phyloP scores from a whole-genome alignment of 192 early-diverging fungal species.

The Coemansia sp. region DNA sequence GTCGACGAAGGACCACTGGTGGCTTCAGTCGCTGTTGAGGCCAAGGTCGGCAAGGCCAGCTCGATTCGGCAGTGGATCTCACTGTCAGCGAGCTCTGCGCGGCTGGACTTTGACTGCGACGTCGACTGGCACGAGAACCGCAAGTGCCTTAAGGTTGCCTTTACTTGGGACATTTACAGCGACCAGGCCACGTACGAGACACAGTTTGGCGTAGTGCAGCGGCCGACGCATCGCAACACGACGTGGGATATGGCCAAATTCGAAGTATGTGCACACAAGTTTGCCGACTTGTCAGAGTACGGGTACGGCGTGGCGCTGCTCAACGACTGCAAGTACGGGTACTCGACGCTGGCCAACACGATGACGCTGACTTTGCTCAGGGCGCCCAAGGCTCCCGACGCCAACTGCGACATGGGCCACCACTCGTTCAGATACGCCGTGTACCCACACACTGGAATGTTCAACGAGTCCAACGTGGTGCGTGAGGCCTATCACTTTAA shows the following conservation, averaged over 20 bases:
- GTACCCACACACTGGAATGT: conserved; percentile 83
- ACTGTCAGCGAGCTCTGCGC: conserved; percentile 67
- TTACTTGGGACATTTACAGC: conserved; percentile 80
- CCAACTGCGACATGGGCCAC: conserved; percentile 62
- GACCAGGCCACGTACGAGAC: conserved; percentile 95
- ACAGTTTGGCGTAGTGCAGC: conserved; percentile 87
- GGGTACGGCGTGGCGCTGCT: conserved; percentile 93
- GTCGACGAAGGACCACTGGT: conserved; percentile 80
- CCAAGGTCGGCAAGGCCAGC: conserved; percentile 68
- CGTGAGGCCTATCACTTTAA: conserved; percentile 91
- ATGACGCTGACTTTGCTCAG: conserved; percentile 86
- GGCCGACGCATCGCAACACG: conserved; percentile 96
- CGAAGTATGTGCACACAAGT: conserved; percentile 97
- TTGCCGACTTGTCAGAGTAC: conserved; percentile 93
- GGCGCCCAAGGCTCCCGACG: conserved; percentile 79
- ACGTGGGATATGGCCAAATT: conserved; percentile 88
- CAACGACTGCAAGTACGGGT: conserved; percentile 98
- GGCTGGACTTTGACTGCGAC: conserved; percentile 85
- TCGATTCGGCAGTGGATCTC: conserved; percentile 74
- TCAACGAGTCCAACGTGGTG: conserved; percentile 83
- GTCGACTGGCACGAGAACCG: conserved; percentile 94
- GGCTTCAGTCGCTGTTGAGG: conserved; percentile 69
- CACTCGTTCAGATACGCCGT: conserved; percentile 90
- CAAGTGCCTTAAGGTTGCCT: conserved; percentile 89
- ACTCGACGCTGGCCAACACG: conserved; percentile 75